Conservation (phyloP, 306 rosid species). For the Comarum palustre region DNA sequence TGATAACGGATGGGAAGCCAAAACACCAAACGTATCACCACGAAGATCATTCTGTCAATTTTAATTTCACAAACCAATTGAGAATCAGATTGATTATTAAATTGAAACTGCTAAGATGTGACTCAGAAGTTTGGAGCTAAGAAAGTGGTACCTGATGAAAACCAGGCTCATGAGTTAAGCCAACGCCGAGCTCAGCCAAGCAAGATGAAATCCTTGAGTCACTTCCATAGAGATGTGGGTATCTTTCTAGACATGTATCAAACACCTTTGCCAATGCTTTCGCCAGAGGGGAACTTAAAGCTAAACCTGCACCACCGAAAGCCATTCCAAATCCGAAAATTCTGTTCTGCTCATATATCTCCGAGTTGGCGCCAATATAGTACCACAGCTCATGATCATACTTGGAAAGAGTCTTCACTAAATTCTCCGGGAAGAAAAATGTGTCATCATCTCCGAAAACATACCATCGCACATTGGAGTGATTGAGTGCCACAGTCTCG, state of each 20-base stretch:
- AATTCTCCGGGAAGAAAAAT: conserved; percentile 69
- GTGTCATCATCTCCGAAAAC: conserved; percentile 95
- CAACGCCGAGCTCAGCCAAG: conserved; percentile 79
- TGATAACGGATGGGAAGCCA: conserved; percentile 73
- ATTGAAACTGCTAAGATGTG: neutral
- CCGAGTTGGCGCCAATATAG: conserved; percentile 79
- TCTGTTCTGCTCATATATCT: conserved; percentile 60
- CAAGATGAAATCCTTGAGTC: conserved; percentile 74
- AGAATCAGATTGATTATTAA: neutral
- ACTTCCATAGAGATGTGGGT: conserved; percentile 87
- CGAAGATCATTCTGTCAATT: conserved; percentile 55
- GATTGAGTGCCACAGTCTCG: conserved; percentile 56
- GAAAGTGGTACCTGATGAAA: conserved; percentile 75
- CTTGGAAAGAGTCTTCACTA: conserved; percentile 72
- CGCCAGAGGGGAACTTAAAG: conserved; percentile 67
- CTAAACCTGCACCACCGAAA: conserved; percentile 89
- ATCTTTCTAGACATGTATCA: conserved; percentile 74
- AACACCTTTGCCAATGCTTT: conserved; percentile 58
- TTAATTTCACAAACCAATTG: conserved; percentile 19
- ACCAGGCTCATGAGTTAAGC: conserved; percentile 80
- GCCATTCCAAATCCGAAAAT: conserved; percentile 73
- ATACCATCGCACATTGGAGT: conserved; percentile 73
- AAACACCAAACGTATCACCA: conserved; percentile 69
- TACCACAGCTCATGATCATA: conserved; percentile 80
- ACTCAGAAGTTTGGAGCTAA: no score